Conservation (phyloP, 2,329 filamentous ascomycete genomes). For the Colletotrichum neosansevieriae region DNA sequence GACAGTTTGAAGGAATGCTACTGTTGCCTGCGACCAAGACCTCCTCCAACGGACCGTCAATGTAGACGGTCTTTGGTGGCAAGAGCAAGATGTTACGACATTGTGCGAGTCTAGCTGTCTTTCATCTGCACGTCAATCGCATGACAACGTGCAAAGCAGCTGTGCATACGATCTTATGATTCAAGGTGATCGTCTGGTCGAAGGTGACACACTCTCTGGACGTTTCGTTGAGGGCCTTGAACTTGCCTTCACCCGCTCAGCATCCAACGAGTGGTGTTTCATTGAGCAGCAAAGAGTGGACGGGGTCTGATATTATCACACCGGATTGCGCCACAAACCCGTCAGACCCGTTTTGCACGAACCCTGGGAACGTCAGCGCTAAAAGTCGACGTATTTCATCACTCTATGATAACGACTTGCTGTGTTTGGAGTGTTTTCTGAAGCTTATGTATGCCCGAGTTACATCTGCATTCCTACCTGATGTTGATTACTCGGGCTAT, state of each 20-base stretch:
- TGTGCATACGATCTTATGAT: constrained; percentile 13
- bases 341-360: background rate
- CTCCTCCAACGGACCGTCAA: constrained; percentile 25
- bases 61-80: constrained; percentile 12
- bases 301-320: background rate
- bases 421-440: constrained; percentile 1
- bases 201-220: constrained; percentile 3
- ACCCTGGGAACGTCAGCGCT: background rate
- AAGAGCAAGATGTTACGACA: constrained; percentile 9
- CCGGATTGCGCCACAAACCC: background rate
- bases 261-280: background rate
- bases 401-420: background rate
- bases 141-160: background rate
- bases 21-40: constrained; percentile 12
- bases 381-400: background rate
- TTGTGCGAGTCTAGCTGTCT: constrained; percentile 17
- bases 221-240: background rate
- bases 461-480: background rate
- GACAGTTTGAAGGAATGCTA: background rate
- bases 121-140: constrained; percentile 8
- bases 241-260: background rate
- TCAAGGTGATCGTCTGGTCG: constrained; percentile 16
- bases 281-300: background rate
- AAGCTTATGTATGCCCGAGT: background rate
- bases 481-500: background rate